These are phyloP conservation scores for Didymella keratinophila DNA, from an alignment of 2,329 filamentous ascomycete species.

Conservation along the genomic window DNA sequence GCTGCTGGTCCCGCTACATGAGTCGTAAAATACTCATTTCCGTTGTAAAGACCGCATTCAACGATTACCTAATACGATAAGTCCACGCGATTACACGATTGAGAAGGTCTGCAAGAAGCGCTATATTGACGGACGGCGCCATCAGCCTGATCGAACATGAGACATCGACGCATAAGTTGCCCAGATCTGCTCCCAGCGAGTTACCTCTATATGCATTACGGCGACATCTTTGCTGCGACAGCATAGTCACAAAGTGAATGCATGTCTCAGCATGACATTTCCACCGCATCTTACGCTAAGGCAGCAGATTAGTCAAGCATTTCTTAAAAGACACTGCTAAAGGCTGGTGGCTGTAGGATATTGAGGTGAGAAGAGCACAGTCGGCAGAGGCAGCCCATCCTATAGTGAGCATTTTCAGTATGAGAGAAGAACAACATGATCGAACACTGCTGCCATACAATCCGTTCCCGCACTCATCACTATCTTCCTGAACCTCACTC, in stretches of 20 bases:
- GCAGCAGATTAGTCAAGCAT: background rate
- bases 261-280: background rate
- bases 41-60: background rate
- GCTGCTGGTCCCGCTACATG: constrained; percentile 13
- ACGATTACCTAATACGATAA: background rate
- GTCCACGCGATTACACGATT: background rate
- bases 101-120: background rate
- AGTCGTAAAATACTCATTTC: background rate
- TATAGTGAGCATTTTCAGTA: background rate
- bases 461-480: background rate
- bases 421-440: background rate
- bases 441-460: background rate
- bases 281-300: background rate
- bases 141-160: background rate
- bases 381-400: background rate
- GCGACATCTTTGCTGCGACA: background rate
- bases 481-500: background rate
- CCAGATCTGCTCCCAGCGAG: background rate
- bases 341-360: background rate
- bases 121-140: background rate
- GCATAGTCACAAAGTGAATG: background rate
- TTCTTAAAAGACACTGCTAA: background rate
- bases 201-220: background rate
- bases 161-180: background rate
- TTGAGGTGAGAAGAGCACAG: background rate